phyloP scores from a whole-genome alignment of 768 basidiomycete species.

The Hortiboletus campestris region DNA sequence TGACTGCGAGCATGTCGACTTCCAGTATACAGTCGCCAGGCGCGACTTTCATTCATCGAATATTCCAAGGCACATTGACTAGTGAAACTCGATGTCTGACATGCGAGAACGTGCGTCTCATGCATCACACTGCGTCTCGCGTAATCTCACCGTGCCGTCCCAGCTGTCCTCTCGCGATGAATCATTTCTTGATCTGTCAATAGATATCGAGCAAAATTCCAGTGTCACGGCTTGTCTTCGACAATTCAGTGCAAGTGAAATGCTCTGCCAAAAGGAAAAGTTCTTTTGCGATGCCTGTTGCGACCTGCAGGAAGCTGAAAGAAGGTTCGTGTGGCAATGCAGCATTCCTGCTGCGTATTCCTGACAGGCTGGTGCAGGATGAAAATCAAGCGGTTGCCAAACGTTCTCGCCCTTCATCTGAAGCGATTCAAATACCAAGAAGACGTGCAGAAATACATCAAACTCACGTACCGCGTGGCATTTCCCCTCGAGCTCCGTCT shows the following conservation, averaged over 20 bases:
- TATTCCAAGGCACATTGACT: conserved; percentile 92
- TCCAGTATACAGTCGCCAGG: conserved; percentile 47
- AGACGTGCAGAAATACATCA: conserved; percentile 85
- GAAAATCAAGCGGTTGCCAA: conserved; percentile 97
- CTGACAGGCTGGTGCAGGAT: conserved; percentile 55
- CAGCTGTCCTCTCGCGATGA: conserved; percentile 93
- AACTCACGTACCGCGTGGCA: conserved; percentile 93
- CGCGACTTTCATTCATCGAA: conserved; percentile 81
- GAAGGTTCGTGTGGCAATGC: conserved; percentile 55
- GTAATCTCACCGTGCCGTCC: conserved; percentile 9
- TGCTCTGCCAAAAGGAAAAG: conserved; percentile 97
- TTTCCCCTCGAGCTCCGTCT: conserved; percentile 93
- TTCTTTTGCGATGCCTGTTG: conserved; percentile 98
- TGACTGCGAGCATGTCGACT: conserved; percentile 45
- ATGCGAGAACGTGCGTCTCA: conserved; percentile 83
- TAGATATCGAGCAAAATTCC: conserved; percentile 98
- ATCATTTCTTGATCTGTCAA: conserved; percentile 95
- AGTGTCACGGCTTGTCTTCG: conserved; percentile 94
- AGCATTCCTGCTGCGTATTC: background rate
- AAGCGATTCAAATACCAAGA: conserved; percentile 99
- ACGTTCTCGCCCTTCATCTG: conserved; percentile 91
- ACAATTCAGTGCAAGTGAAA: conserved; percentile 96
- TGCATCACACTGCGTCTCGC: conserved; percentile 2
- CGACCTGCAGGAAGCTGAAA: conserved; percentile 96
- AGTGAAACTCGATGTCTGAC: conserved; percentile 98